Base-by-base conservation (phyloP, 805 yeast genomes). In the Candida tammaniensis region DNA sequence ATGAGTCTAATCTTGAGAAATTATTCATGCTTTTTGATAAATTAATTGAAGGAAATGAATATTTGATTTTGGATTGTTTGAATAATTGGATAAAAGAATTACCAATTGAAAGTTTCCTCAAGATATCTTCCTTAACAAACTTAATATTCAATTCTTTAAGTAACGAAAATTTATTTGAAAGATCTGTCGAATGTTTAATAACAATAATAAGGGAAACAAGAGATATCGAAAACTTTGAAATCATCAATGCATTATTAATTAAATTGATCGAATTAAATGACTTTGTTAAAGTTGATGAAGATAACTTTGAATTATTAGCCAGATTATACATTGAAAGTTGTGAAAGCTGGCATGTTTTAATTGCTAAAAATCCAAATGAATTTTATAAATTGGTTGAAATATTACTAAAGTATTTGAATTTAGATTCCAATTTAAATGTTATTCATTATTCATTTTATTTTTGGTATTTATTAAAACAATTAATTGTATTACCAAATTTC, bases 81-180 rank as follows among this genome's bases (percentile, higher is more conserved):
- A 80, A 82, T 47, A 83, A 94, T 14, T 93, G 99, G 99, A 80
- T 93, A 40, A 74, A 72, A 42, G 98, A 94, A 55, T 77, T 87
- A 31, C 85, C 91, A 3, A 70, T 91, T 17, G 80, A 76, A 33
- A 72, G 77, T 30, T 64, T 93, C n/a, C 59, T 91, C 27, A 60
- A 74, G 7, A 69, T 78, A 30, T 68, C 78, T 13, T 75, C 93
- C 1, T 62, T 93, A 26, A 76, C 88, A 16, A 65, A 74, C 6
- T 62, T 88, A 40, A 74, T 89, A 18, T 85, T 89, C 56, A 71
- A 70, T 31, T 55, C 68, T 7, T 49, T 68, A 28, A 77, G 86
- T 1, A 58, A 82, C 24, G 83, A 79, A 19, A 80, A 76, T 11
- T 74, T 86, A 1, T 87, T 89, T 49, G 96, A 91, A 32, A 78